These are phyloP conservation scores for Purshia tridentata DNA, from an alignment of 306 rosid species.

Conservation along the genomic window DNA sequence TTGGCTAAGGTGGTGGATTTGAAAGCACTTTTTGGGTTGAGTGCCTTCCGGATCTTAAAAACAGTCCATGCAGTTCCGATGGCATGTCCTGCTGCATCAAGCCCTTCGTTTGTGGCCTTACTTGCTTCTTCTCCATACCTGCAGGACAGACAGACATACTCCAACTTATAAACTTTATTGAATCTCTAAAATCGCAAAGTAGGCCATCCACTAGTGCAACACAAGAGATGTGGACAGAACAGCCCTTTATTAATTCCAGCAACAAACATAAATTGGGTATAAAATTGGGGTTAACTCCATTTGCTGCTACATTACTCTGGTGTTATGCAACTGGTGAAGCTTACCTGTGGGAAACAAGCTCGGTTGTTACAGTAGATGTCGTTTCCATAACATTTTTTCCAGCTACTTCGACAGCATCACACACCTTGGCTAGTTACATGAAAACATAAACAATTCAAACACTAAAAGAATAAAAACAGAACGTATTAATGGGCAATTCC, in stretches of 20 bases:
- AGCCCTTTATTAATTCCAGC: background rate
- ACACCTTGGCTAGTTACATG: slow-evolving; percentile 64
- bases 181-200: background rate
- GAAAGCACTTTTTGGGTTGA: slow-evolving; percentile 73
- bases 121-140: slow-evolving; percentile 93
- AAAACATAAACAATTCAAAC: slow-evolving; percentile 17
- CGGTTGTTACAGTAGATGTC: slow-evolving; percentile 82
- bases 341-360: slow-evolving; percentile 79
- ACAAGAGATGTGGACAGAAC: background rate
- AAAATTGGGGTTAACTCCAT: background rate
- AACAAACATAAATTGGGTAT: background rate
- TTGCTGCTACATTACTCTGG: slow-evolving; percentile 6
- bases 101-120: slow-evolving; percentile 73
- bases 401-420: slow-evolving; percentile 89
- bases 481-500: background rate
- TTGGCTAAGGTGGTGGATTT: slow-evolving; percentile 71
- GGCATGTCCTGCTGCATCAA: slow-evolving; percentile 90
- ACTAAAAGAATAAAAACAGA: slow-evolving; percentile 13
- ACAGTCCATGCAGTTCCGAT: slow-evolving; percentile 87
- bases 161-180: background rate
- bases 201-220: background rate
- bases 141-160: slow-evolving; percentile 36
- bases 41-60: slow-evolving; percentile 72
- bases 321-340: slow-evolving; percentile 19
- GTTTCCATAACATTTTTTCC: slow-evolving; percentile 93